Base-by-base conservation (phyloP, 306 rosid genomes). In the Coriaria nepalensis region DNA sequence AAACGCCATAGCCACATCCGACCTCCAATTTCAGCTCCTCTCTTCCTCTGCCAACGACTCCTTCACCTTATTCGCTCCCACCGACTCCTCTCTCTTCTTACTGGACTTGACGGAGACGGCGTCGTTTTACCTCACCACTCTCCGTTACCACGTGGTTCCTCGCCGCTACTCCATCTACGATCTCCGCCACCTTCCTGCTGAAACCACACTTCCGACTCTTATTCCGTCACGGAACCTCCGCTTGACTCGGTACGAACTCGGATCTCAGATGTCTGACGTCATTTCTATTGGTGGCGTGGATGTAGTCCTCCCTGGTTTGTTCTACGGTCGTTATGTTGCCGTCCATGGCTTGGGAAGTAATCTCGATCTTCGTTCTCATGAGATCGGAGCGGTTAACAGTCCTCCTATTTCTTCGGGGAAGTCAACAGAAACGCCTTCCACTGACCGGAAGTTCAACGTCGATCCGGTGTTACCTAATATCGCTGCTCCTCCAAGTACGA, bases 1-100 rank as follows among this genome's bases (percentile, higher is more conserved):
- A 74, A 78, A 78, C 61, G 80, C 93, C 50, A 78, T 78, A 39
- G 41, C 72, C 34, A 78, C 83, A 44, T 82, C 93, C 8, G 83
- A 78, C 51, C 71, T 82, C 45, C 75, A 71, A 37, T 45, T 53
- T 39, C 45, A 57, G 5, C 61, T 68, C 6, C 69, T 68, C 56
- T 10, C 72, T 12, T 52, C 74, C 11, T 39, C 74, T 7, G 9
- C 48, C 5, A 40, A 41, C 54, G 12, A 59, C 13, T 59, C 78
- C 46, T 75, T 69, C 75, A 75, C 83, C 37, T 42, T 78, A 59
- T 82, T 82, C 68, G 83, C 86, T 0, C 86, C 93, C 9, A 65
- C 74, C 8, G 83, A 78, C 38, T 58, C 83, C 33, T 70, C 86
- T 1, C 80, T 82, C 36, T 82, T 72, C 39, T 74, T 86, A 0